Percentiles rank a stretch among this genome's conserved stretches.
phyloP scores from a whole-genome alignment of 257 asterid species.

The Nicotiana knightiana region DNA sequence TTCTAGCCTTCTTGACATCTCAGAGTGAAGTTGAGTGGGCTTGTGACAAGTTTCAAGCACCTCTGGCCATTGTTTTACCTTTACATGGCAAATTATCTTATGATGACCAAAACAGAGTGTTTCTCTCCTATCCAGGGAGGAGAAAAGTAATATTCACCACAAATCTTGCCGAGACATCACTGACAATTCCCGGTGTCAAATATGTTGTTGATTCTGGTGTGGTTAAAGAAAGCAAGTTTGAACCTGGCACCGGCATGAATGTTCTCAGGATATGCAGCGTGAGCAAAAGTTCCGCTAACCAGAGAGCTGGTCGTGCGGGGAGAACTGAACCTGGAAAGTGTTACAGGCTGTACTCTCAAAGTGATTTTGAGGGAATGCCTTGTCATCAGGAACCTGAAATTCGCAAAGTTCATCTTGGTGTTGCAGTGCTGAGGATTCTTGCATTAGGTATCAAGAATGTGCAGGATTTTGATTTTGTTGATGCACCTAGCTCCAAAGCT shows the following conservation, averaged over 20 bases:
- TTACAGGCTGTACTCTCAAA: constrained; percentile 64
- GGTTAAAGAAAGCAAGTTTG: constrained; percentile 79
- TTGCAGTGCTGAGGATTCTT: constrained; percentile 85
- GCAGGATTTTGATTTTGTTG: constrained; percentile 70
- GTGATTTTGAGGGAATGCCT: constrained; percentile 60
- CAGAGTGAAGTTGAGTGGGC: constrained; percentile 97
- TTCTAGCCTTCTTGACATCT: constrained; percentile 96
- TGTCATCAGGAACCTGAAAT: constrained; percentile 87
- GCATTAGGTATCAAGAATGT: constrained; percentile 75
- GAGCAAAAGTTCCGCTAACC: constrained; percentile 94
- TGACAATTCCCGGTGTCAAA: constrained; percentile 92
- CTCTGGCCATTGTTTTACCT: constrained; percentile 55
- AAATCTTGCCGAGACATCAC: constrained; percentile 91
- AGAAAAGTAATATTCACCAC: constrained; percentile 82
- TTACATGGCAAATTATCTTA: constrained; percentile 82
- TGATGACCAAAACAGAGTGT: constrained; percentile 70
- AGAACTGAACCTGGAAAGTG: constrained; percentile 91
- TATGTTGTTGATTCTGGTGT: constrained; percentile 89
- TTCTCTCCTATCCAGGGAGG: constrained; percentile 54
- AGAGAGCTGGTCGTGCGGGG: constrained; percentile 97
- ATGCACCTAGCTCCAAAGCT: constrained; percentile 66
- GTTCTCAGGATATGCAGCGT: constrained; percentile 59
- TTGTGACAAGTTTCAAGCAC: constrained; percentile 61
- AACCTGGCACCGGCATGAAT: constrained; percentile 81
- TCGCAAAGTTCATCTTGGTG: constrained; percentile 82